Percentiles rank a stretch among this genome's conserved stretches.
Evolutionary conservation across 2,329 filamentous ascomycete genomes (phyloP).

Genomic region (Knufia fluminis): DNA sequence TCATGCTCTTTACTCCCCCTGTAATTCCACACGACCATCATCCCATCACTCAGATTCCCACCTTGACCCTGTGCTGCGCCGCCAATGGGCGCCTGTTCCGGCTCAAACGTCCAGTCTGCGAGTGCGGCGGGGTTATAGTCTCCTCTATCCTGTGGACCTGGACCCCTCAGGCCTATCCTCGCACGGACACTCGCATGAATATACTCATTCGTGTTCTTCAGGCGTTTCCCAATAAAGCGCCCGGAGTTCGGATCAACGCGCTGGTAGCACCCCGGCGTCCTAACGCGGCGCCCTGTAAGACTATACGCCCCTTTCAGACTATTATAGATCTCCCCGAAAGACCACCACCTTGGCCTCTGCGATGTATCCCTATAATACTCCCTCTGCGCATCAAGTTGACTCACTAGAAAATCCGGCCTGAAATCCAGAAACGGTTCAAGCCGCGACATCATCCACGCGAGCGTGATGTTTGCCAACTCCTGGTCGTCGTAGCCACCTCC

Average conservation of each 20-base stretch:
- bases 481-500: slow-evolving; percentile 41
- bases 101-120: slow-evolving; percentile 22
- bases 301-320: slow-evolving; percentile 21
- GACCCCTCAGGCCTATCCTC: slow-evolving; percentile 21
- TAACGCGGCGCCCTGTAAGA: slow-evolving; percentile 19
- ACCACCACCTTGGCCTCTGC: slow-evolving; percentile 22
- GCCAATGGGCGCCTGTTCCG: slow-evolving; percentile 10
- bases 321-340: slow-evolving; percentile 23
- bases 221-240: slow-evolving; percentile 16
- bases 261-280: slow-evolving; percentile 25
- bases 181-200: slow-evolving; percentile 24
- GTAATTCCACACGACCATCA: slow-evolving; percentile 22
- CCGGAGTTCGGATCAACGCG: slow-evolving; percentile 21
- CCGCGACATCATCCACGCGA: slow-evolving; percentile 45
- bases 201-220: slow-evolving; percentile 26
- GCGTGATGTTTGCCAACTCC: slow-evolving; percentile 39
- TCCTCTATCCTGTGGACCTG: slow-evolving; percentile 19
- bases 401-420: slow-evolving; percentile 19
- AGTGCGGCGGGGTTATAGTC: slow-evolving; percentile 21
- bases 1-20: slow-evolving; percentile 13
- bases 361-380: slow-evolving; percentile 19
- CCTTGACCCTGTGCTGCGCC: slow-evolving; percentile 12
- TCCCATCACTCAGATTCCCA: slow-evolving; percentile 15
- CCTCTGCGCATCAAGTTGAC: slow-evolving; percentile 16
- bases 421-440: slow-evolving; percentile 27